A percentile compares a stretch with the other conserved stretches of the same genome.
phyloP scores from a whole-genome alignment of 2,329 filamentous ascomycete genomes.

The Coniochaeta sp. region DNA sequence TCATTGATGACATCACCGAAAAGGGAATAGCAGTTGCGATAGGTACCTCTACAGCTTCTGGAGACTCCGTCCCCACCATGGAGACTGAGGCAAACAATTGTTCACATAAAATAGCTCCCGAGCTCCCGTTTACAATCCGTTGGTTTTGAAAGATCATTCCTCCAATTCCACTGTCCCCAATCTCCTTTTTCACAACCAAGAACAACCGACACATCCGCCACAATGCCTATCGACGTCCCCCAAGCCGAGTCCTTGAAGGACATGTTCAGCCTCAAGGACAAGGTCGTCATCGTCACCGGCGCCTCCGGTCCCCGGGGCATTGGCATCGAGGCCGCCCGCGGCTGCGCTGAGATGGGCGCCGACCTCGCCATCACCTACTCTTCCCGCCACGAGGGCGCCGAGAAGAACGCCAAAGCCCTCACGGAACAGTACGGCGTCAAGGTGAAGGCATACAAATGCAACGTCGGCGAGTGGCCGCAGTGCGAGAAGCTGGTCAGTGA shows the following conservation, averaged over 20 bases:
- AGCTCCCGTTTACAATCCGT: background rate
- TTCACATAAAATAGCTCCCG: background rate
- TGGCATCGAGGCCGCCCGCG: constrained; percentile 62
- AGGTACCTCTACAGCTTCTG: background rate
- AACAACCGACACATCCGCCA: constrained; percentile 11
- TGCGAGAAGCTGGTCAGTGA: constrained; percentile 50
- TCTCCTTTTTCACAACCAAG: background rate
- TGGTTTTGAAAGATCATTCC: background rate
- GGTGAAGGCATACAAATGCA: constrained; percentile 53
- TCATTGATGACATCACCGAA: background rate
- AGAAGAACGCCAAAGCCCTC: constrained; percentile 60
- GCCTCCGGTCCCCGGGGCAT: constrained; percentile 64
- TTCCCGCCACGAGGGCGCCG: constrained; percentile 59
- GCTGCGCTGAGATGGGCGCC: constrained; percentile 63
- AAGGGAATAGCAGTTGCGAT: background rate
- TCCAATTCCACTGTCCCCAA: background rate
- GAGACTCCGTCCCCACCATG: background rate
- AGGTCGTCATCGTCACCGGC: constrained; percentile 64
- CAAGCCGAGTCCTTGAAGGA: constrained; percentile 51
- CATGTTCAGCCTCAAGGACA: constrained; percentile 66
- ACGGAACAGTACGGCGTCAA: constrained; percentile 60
- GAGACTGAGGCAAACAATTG: background rate
- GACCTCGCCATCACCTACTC: constrained; percentile 67
- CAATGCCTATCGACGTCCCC: constrained; percentile 51
- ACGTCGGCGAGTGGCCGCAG: constrained; percentile 44